phyloP scores from a whole-genome alignment of 768 basidiomycete species.

The Russula brevipes region DNA sequence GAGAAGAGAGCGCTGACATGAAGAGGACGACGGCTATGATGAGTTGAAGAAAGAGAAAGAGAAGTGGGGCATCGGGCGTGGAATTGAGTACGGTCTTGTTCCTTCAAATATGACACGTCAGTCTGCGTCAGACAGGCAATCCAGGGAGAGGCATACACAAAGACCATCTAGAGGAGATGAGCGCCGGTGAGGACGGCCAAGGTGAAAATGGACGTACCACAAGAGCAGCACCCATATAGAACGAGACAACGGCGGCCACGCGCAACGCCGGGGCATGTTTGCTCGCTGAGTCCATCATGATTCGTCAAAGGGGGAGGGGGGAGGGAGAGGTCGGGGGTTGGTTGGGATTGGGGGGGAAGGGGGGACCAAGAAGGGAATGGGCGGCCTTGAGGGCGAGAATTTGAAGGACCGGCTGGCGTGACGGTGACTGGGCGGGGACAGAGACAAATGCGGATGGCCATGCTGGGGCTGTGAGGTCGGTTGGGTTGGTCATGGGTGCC shows the following conservation, averaged over 20 bases:
- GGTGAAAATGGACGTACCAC: constrained; percentile 46
- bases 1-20: constrained; percentile 48
- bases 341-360: not conserved
- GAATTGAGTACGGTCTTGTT: constrained; percentile 73
- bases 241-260: constrained; percentile 66
- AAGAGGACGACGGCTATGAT: constrained; percentile 62
- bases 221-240: constrained; percentile 74
- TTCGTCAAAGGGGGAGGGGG: not conserved
- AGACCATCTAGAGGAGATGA: constrained; percentile 42
- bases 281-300: constrained; percentile 32
- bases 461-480: too few species aligned
- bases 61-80: constrained; percentile 58
- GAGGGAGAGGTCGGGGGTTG: not conserved
- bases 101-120: constrained; percentile 33
- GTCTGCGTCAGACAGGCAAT: constrained; percentile 7
- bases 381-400: not conserved
- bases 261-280: constrained; percentile 38
- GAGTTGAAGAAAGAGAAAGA: constrained; percentile 66
- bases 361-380: not conserved
- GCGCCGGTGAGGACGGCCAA: not conserved
- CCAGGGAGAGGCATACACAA: constrained; percentile 35
- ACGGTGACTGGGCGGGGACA: not conserved
- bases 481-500: too few species aligned
- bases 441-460: too few species aligned
- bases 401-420: constrained; percentile 1